phyloP scores from a whole-genome alignment of 768 basidiomycete genomes.

The Gautieria morchelliformis region DNA sequence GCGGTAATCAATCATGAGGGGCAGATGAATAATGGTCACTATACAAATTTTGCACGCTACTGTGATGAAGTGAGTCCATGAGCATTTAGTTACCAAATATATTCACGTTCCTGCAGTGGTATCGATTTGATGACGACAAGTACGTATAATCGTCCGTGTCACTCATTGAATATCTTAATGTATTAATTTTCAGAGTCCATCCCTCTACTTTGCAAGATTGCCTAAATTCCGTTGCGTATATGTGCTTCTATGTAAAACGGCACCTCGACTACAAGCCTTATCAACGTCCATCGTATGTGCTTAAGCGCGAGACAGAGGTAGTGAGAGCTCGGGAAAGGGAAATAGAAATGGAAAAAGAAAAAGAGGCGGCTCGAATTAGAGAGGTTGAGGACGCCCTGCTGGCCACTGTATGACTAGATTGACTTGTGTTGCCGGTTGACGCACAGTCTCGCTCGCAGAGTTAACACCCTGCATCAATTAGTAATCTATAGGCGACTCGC shows the following conservation, averaged over 20 bases:
- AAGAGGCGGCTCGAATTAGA: slow-evolving; percentile 40
- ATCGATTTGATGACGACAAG: slow-evolving; percentile 92
- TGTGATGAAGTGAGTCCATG: slow-evolving; percentile 62
- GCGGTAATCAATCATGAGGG: slow-evolving; percentile 94
- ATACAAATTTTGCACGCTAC: slow-evolving; percentile 78
- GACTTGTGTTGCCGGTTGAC: too few species aligned
- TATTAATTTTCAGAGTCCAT: slow-evolving; percentile 44
- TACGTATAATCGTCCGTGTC: slow-evolving; percentile 25
- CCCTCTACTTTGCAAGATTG: slow-evolving; percentile 58
- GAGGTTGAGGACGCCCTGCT: slow-evolving; percentile 62
- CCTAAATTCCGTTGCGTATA: slow-evolving; percentile 71
- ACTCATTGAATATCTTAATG: background rate
- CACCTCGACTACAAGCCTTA: slow-evolving; percentile 76
- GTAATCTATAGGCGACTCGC: background rate
- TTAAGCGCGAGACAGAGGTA: slow-evolving; percentile 56
- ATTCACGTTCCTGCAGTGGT: slow-evolving; percentile 51
- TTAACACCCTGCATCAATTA: too few species aligned
- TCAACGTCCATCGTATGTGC: slow-evolving; percentile 57
- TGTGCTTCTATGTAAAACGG: slow-evolving; percentile 93
- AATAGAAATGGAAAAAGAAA: slow-evolving; percentile 37
- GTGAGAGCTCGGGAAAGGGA: slow-evolving; percentile 50
- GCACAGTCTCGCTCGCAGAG: too few species aligned
- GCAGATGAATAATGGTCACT: slow-evolving; percentile 90
- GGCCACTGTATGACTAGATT: slow-evolving; percentile 27
- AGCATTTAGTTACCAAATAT: background rate